Evolutionary conservation across 2,329 filamentous ascomycete species (phyloP).

Genomic region (Sarocladium kiliense): DNA sequence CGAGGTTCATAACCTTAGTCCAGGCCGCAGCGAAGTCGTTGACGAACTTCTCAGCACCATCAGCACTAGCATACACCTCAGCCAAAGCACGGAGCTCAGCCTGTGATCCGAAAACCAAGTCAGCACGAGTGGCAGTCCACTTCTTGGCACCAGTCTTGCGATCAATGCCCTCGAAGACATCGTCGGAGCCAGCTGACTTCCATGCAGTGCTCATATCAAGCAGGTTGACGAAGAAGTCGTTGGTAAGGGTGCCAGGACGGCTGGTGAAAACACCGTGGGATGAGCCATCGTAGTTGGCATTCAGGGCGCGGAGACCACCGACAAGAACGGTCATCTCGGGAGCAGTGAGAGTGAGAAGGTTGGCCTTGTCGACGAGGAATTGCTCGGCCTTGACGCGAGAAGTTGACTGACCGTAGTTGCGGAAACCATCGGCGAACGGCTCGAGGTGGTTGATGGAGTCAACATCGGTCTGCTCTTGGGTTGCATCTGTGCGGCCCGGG

Average conservation of each 20-base stretch:
- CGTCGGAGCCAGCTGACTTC: slow-evolving; percentile 39
- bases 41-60: slow-evolving; percentile 58
- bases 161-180: slow-evolving; percentile 59
- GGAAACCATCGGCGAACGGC: slow-evolving; percentile 70
- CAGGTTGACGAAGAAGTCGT: slow-evolving; percentile 79
- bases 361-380: slow-evolving; percentile 65
- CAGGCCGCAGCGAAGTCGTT: slow-evolving; percentile 68
- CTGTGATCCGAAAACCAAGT: slow-evolving; percentile 70
- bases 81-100: slow-evolving; percentile 66
- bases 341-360: slow-evolving; percentile 64
- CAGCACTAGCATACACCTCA: slow-evolving; percentile 62
- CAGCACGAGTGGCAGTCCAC: slow-evolving; percentile 64
- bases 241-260: slow-evolving; percentile 63
- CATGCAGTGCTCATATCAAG: slow-evolving; percentile 63
- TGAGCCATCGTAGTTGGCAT: slow-evolving; percentile 68
- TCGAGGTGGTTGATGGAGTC: slow-evolving; percentile 61
- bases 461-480: slow-evolving; percentile 66
- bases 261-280: slow-evolving; percentile 62
- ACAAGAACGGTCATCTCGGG: slow-evolving; percentile 68
- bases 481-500: slow-evolving; percentile 66
- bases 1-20: slow-evolving; percentile 70
- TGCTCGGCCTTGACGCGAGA: slow-evolving; percentile 60
- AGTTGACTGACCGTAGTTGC: slow-evolving; percentile 66
- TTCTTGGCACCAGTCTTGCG: slow-evolving; percentile 61
- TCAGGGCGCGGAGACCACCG: slow-evolving; percentile 66